Base-by-base conservation (phyloP, 2,329 filamentous ascomycete species). In the Fusarium sp. region DNA sequence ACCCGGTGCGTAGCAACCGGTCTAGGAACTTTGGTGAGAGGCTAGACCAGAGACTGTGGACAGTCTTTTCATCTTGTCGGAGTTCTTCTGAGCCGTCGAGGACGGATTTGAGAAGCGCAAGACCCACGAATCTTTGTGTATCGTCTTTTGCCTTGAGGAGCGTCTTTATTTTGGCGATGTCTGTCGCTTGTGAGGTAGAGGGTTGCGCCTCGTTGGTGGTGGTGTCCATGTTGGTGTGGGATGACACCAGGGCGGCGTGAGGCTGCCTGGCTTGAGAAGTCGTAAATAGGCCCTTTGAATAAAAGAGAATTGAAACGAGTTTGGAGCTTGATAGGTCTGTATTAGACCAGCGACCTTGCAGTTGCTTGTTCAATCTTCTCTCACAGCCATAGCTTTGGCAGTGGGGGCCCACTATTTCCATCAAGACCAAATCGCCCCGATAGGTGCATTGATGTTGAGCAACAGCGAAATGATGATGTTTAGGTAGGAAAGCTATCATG, bases 61-160 rank as follows among this genome's bases (percentile, higher is more conserved):
- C 76, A 9, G 78, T 79, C 2, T 81, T 80, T 11, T 85, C 82
- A 79, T 91, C 85, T 62, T 86, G 81, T 52, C 85, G 85, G 25
- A 91, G 80, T n/a, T 85, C 80, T 25, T 85, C 81, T 7, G 88
- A 87, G 78, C 89, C 90, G 80, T 93, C 91, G 35, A 94, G 85
- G 14, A 92, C 82, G n/a, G 90, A 89, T 76, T 91, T 92, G 60
- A 93, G 85, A 25, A 93, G 85, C 1, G 91, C 90, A 25, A 94
- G 84, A 9, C 91, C 92, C 43, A 93, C 91, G 74, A 94, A 93
- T 76, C 90, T 87, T 22, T 90, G 89, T 1, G 92, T 93, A 78
- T 94, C 91, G 78, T 93, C 88, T 69, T 90, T 90, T 63, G 88
- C 82, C 63, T 84, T 84, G 37, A 94, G 85, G 4, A 93, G 85